Base-by-base conservation (phyloP, 371 early-diverging fungal genomes). In the Rhizopus stolonifer region DNA sequence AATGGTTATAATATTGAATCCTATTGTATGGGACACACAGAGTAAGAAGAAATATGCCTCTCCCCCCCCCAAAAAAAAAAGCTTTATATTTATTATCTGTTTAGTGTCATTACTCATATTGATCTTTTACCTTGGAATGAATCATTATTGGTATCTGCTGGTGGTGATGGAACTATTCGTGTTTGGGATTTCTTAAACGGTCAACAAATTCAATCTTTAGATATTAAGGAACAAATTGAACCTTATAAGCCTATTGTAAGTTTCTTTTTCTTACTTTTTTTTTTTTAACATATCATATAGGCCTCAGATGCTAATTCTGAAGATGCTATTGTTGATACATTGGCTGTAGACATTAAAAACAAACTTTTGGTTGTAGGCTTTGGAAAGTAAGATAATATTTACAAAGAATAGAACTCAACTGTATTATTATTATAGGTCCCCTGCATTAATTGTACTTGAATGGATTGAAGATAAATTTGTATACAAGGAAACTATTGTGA, bases 11-110 rank as follows among this genome's bases (percentile, higher is more conserved):
- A 88, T 61, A 94, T 98, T 60, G 84, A 92, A 52, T 65, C 82
- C 2, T 96, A 87, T 69, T 92, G 93, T 46, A 71, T 98, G 19
- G 96, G 95, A n/a, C 97, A 98, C 66, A 88, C 80, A 6, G 85
- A 87, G 85, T 95, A 82, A 61, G 72, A 19, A 13, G 13, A 7
- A 19, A 10, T n/a, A n/a, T n/a, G n/a, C n/a, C n/a, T n/a, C n/a
- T n/a, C n/a, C n/a, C n/a, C n/a, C n/a, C n/a, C n/a, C 5, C 10
- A 6, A 45, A 15, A 17, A 25, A 23, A 24, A 29, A 45, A 39
- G 8, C 32, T 18, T 29, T 57, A 11, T 13, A 4, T 7, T 44
- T 43, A 25, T 14, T 38, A 4, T 45, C 6, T 29, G 9, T 10
- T 22, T 45, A 84, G 86, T 50, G 88, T 90, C 64, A 85, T 92